Evolutionary conservation across 2,329 filamentous ascomycete genomes (phyloP), one percentile per base, ranked within the genome.

Genomic region (Fusarium sp.): DNA sequence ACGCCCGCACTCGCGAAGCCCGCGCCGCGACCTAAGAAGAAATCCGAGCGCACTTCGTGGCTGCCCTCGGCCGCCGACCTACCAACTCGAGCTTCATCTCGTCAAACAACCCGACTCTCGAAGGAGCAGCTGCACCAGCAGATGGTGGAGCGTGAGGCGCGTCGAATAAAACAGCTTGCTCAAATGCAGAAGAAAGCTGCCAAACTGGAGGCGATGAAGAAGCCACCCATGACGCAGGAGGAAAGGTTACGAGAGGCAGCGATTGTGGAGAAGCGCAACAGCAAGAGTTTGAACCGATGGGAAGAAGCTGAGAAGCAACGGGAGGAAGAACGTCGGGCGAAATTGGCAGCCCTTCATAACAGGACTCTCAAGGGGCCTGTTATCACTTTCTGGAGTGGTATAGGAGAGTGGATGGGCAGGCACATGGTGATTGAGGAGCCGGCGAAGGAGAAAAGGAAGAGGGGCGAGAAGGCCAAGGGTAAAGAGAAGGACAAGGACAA

Each of bases 371-470:
- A 95, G 55, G 96, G 96, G 0, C 94, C 96, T 0, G 93, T 98
- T 13, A 90, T 98, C 42, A 93, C 93, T 3, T 95, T 92, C 79
- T 98, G 95, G 91, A 98, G 95, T 78, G 96, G 95, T n/a, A 88
- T 93, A 67, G 92, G 92, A 34, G 89, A 93, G 73, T 95, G 93
- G 87, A 86, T 94, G 39, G 92, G 93, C 40, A 90, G 87, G 38
- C 85, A 85, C 3, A 85, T 90, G 66, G 85, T 90, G 64, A 87
- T 90, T 73, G 88, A 90, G 75, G 87, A 90, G 74, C 88, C 87
- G 74, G 83, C 84, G 69, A 90, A 90, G 76, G 83, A 84, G 78
- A 90, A 89, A 76, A 80, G 83, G 59, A 81, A 82, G 49, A 80
- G 78, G 51, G 77, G 72, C 2, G 78, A 80, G 6, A 81, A 82